These are phyloP conservation scores for Thelephora aurantiotincta DNA, from an alignment of 768 basidiomycete genomes.

Conservation along the genomic window DNA sequence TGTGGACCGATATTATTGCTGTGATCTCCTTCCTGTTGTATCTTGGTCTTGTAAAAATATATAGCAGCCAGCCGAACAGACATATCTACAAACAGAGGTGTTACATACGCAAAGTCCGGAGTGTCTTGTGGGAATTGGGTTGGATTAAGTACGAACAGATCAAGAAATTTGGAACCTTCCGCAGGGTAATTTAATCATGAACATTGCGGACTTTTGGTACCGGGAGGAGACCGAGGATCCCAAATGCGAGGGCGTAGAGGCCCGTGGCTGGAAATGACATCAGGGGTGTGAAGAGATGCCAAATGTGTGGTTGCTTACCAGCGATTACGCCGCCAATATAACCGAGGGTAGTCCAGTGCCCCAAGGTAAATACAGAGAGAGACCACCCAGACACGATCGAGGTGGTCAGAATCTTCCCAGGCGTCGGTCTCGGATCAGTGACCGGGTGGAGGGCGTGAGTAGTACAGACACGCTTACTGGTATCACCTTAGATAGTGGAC, in stretches of 20 bases:
- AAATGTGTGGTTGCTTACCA: constrained; percentile 25
- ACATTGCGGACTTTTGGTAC: constrained; percentile 31
- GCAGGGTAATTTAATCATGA: no score
- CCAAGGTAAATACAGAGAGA: constrained; percentile 42
- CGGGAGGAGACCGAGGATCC: constrained; percentile 61
- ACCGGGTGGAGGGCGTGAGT: background rate
- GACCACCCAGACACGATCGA: constrained; percentile 64
- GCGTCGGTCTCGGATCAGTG: background rate
- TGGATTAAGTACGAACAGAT: background rate
- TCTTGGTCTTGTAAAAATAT: background rate
- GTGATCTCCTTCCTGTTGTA: background rate
- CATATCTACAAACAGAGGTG: background rate
- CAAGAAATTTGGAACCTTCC: no score
- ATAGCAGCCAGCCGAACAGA: background rate
- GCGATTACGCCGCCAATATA: constrained; percentile 49
- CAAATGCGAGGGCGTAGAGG: constrained; percentile 56
- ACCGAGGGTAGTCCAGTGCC: constrained; percentile 54
- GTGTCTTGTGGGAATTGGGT: background rate
- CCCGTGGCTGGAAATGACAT: constrained; percentile 36
- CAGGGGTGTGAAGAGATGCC: background rate
- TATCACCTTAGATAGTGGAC: constrained; percentile 51
- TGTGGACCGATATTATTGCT: background rate
- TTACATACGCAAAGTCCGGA: background rate
- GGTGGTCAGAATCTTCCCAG: constrained; percentile 33
- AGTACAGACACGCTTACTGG: constrained; percentile 23